These are phyloP conservation scores for Nelumbo lutea DNA, from an alignment of 164 flowering plant genomes.

Conservation along the genomic window DNA sequence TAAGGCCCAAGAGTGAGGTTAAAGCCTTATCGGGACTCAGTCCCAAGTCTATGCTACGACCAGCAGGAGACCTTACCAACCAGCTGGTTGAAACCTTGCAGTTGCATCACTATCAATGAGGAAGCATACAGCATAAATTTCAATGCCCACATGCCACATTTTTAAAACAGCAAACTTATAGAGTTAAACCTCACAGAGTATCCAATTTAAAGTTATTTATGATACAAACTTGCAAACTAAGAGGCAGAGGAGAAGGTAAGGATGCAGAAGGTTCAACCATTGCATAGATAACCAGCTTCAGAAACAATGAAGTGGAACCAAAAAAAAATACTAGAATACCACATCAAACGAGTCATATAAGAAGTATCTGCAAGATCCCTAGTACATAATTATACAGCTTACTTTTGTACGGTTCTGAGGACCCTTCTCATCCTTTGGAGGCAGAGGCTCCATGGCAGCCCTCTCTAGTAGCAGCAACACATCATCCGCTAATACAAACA, in stretches of 20 bases:
- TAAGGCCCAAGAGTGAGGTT: too few relatives aligned
- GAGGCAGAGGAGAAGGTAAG: not conserved
- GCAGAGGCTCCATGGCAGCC: conserved; percentile 84
- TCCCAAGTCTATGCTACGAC: too few relatives aligned
- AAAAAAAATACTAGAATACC: not conserved
- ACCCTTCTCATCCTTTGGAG: conserved; percentile 95
- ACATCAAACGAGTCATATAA: not conserved
- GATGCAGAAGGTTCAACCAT: not conserved
- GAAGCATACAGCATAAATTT: too few relatives aligned
- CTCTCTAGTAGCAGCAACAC: conserved; percentile 74
- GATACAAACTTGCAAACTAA: not conserved
- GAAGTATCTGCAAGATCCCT: not conserved
- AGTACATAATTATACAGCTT: conserved; percentile 10
- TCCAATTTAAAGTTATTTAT: not conserved
- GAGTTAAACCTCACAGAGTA: not conserved
- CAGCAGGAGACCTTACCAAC: too few relatives aligned
- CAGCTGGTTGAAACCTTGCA: too few relatives aligned
- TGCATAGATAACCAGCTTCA: too few relatives aligned
- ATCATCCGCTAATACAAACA: conserved; percentile 85
- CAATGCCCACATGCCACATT: not conserved
- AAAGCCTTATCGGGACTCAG: too few relatives aligned
- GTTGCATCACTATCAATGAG: too few relatives aligned
- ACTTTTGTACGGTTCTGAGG: conserved; percentile 96
- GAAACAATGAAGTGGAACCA: not conserved
- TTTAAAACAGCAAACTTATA: not conserved